Conservation (phyloP, 2,329 filamentous ascomycete species). For the Aspergillus ruber region DNA sequence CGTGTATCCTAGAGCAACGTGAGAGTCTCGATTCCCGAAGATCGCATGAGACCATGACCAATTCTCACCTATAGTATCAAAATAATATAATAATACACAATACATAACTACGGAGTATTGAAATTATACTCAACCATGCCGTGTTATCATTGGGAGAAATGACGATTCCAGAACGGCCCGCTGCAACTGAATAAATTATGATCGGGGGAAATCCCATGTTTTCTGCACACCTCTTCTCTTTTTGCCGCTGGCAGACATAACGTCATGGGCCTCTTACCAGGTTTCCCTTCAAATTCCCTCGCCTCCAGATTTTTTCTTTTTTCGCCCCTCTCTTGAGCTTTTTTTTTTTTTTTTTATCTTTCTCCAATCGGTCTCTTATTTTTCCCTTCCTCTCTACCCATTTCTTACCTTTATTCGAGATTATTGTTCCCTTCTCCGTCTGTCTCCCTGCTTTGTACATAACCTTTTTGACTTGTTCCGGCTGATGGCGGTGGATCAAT, state of each 20-base stretch:
- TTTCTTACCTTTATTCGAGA: too few species aligned
- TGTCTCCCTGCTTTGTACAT: neutral
- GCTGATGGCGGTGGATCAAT: constrained; percentile 14
- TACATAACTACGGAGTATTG: too few species aligned
- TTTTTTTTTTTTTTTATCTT: constrained; percentile 7
- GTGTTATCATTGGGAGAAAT: too few species aligned
- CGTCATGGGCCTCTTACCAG: constrained; percentile 15
- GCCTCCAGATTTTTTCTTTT: constrained; percentile 4
- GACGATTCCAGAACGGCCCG: constrained; percentile 11
- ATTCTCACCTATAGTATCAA: too few species aligned
- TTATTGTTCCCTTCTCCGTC: too few species aligned
- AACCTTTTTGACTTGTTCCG: neutral
- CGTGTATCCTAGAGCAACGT: too few species aligned
- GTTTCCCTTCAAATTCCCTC: constrained; percentile 15
- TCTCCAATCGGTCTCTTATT: too few species aligned
- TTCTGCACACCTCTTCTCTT: constrained; percentile 8
- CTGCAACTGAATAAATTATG: constrained; percentile 1
- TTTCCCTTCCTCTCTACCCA: too few species aligned
- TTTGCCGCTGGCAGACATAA: constrained; percentile 12
- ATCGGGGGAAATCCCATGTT: neutral
- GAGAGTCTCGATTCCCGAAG: too few species aligned
- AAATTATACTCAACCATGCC: too few species aligned
- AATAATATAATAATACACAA: too few species aligned
- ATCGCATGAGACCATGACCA: too few species aligned
- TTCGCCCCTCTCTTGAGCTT: constrained; percentile 8